These are phyloP conservation scores for Tuber umbilicatum DNA, from an alignment of 495 filamentous ascomycete genomes.

Conservation along the genomic window DNA sequence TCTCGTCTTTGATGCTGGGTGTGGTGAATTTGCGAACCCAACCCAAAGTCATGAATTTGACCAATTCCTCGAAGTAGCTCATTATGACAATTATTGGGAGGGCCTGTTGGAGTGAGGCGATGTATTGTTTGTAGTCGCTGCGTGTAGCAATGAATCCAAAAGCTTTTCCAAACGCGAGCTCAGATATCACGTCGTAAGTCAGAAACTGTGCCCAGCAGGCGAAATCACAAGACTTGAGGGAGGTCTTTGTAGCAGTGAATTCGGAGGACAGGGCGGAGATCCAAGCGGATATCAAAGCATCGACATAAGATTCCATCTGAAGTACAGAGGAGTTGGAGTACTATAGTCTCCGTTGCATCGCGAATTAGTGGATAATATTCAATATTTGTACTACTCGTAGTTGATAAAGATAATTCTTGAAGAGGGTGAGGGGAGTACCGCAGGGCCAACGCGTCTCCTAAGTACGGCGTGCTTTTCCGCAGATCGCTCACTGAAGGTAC, in stretches of 20 bases:
- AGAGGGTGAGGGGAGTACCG: not conserved
- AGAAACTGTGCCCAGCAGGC: not conserved
- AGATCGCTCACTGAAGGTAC: not conserved
- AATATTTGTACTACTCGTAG: too few species aligned
- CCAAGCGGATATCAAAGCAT: not conserved
- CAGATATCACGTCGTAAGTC: slow-evolving; percentile 58
- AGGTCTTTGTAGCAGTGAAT: not conserved
- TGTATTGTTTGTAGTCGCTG: slow-evolving; percentile 6
- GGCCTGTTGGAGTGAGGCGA: not conserved
- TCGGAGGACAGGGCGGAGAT: not conserved
- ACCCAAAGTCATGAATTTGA: not conserved
- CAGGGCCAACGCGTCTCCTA: not conserved
- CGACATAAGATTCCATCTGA: not conserved
- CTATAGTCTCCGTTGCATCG: not conserved
- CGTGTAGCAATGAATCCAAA: slow-evolving; percentile 58
- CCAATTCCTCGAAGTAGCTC: not conserved
- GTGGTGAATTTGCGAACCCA: not conserved
- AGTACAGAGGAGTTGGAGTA: not conserved
- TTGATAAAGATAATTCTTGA: not conserved
- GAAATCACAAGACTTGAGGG: not conserved
- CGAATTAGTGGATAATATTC: not conserved
- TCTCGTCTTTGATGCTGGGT: not conserved
- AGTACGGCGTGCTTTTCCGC: not conserved
- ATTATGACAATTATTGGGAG: not conserved
- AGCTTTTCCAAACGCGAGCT: slow-evolving; percentile 57